Percentiles rank a stretch among this genome's conserved stretches.
phyloP scores from a whole-genome alignment of 177 flowering plant species.

The Vitis hybrid region DNA sequence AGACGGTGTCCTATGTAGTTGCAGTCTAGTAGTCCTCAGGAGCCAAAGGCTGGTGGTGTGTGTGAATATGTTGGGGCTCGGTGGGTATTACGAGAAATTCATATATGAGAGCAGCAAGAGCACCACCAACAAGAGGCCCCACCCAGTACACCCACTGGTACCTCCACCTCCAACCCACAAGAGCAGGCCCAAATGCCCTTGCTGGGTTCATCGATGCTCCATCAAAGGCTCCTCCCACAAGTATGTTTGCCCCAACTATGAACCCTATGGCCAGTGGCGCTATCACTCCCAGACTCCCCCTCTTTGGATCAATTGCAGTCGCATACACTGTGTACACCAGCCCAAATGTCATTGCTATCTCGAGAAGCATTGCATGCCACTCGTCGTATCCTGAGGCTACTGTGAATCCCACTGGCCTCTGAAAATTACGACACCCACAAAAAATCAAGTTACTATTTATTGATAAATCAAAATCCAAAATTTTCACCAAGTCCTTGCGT shows the following conservation, averaged over 20 bases:
- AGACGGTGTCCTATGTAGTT: no score
- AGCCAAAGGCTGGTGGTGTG: conserved; percentile 65
- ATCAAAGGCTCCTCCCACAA: conserved; percentile 81
- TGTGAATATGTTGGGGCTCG: conserved; percentile 18
- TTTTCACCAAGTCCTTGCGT: no score
- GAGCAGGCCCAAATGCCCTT: conserved; percentile 81
- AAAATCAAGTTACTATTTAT: no score
- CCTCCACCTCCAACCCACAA: conserved; percentile 85
- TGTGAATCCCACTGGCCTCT: conserved; percentile 70
- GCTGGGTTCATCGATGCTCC: conserved; percentile 95
- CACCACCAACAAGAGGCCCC: conserved; percentile 79
- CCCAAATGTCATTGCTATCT: conserved; percentile 78
- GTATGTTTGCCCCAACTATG: conserved; percentile 71
- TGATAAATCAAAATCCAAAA: no score
- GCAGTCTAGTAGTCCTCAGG: conserved; percentile 70
- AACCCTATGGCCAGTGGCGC: conserved; percentile 77
- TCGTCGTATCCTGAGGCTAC: conserved; percentile 51
- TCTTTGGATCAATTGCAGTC: conserved; percentile 75
- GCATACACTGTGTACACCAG: conserved; percentile 74
- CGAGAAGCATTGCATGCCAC: conserved; percentile 56
- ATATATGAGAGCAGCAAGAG: conserved; percentile 56
- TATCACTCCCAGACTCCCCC: conserved; percentile 62
- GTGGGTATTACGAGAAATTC: conserved; percentile 45
- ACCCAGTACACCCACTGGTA: conserved; percentile 93
- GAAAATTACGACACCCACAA: conserved; percentile 5